Evolutionary conservation across 2,329 filamentous ascomycete species (phyloP).

Genomic region (Xylariaceae sp.): DNA sequence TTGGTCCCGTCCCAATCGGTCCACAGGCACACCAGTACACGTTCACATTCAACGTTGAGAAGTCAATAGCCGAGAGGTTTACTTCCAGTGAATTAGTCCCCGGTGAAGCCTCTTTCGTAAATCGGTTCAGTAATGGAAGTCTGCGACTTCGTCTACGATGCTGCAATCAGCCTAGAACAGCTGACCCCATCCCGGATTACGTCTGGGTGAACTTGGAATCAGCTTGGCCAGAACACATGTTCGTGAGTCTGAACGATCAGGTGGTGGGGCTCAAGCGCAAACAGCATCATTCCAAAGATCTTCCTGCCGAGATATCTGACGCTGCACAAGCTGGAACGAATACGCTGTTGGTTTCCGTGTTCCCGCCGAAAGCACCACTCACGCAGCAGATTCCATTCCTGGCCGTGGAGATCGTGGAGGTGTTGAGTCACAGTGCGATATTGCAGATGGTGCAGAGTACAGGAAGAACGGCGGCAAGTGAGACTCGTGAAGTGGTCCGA

Average conservation of each 20-base stretch:
- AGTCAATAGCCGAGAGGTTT: constrained; percentile 35
- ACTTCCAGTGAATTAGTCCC: constrained; percentile 27
- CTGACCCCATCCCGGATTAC: constrained; percentile 36
- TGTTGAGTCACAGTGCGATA: constrained; percentile 44
- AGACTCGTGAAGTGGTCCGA: constrained; percentile 55
- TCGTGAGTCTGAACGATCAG: constrained; percentile 60
- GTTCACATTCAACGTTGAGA: constrained; percentile 44
- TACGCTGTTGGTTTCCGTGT: constrained; percentile 48
- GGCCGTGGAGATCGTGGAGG: constrained; percentile 65
- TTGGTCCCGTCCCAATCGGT: constrained; percentile 40
- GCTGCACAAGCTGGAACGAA: constrained; percentile 57
- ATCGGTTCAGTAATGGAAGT: constrained; percentile 46
- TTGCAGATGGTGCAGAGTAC: constrained; percentile 36
- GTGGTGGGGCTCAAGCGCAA: constrained; percentile 59
- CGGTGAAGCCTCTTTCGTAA: constrained; percentile 34
- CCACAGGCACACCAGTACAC: constrained; percentile 37
- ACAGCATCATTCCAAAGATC: constrained; percentile 66
- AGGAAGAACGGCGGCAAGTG: constrained; percentile 38
- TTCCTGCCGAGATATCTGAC: constrained; percentile 69
- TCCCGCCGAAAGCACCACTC: constrained; percentile 15
- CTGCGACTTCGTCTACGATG: constrained; percentile 65
- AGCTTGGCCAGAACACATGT: constrained; percentile 66
- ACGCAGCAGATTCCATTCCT: constrained; percentile 47
- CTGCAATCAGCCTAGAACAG: constrained; percentile 35
- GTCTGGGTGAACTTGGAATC: constrained; percentile 61